These are phyloP conservation scores for Talaromyces sp. DNA, from an alignment of 2,329 filamentous ascomycete species.

Conservation along the genomic window DNA sequence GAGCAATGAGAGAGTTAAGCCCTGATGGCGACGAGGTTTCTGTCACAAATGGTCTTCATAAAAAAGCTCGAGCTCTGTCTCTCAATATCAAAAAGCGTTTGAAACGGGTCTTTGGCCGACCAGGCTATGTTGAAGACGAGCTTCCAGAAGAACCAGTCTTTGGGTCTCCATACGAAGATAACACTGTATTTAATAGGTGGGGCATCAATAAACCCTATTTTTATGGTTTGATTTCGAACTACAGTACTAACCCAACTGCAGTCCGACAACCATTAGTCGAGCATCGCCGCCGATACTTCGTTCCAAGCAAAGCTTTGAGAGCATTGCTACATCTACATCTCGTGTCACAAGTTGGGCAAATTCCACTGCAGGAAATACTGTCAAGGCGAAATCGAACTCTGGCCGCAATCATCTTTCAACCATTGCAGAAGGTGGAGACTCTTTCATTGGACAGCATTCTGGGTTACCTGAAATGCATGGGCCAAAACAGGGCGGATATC, in stretches of 20 bases:
- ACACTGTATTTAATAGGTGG: constrained; percentile 14
- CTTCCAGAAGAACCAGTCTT: constrained; percentile 20
- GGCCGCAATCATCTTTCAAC: constrained; percentile 36
- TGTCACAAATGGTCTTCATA: constrained; percentile 12
- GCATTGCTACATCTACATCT: constrained; percentile 31
- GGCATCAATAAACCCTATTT: not conserved
- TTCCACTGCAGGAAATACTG: constrained; percentile 39
- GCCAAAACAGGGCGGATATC: not conserved
- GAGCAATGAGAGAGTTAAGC: constrained; percentile 21
- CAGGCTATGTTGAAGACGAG: constrained; percentile 17
- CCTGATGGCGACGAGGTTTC: constrained; percentile 12
- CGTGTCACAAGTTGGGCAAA: constrained; percentile 47
- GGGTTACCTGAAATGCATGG: constrained; percentile 14
- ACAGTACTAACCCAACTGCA: not conserved
- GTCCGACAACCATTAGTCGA: constrained; percentile 4
- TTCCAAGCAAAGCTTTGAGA: constrained; percentile 26
- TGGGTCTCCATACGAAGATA: constrained; percentile 17
- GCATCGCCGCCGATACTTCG: constrained; percentile 18
- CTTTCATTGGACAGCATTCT: constrained; percentile 17
- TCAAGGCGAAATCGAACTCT: constrained; percentile 25
- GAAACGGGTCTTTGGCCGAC: constrained; percentile 34
- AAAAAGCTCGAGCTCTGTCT: constrained; percentile 34
- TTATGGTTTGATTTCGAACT: not conserved
- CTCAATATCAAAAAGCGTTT: constrained; percentile 37
- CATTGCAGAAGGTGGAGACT: constrained; percentile 37